Percentiles rank a stretch among this genome's conserved stretches.
These are phyloP conservation scores for Aaosphaeria pasadenensis DNA, from an alignment of 2,329 filamentous ascomycete genomes.

Conservation along the genomic window DNA sequence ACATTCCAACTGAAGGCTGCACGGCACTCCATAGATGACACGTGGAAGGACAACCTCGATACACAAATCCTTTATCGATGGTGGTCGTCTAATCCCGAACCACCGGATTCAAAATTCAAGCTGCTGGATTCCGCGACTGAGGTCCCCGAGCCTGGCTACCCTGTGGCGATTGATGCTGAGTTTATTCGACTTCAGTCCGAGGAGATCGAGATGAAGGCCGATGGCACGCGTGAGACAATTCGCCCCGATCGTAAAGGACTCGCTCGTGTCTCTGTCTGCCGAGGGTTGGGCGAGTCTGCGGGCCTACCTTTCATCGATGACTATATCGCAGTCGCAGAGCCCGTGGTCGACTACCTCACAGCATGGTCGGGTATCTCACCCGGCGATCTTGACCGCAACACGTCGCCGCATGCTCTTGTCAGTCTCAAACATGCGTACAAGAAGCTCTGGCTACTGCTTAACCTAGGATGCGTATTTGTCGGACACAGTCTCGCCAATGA, in stretches of 20 bases:
- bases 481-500: conserved; percentile 93
- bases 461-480: conserved; percentile 89
- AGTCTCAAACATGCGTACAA: conserved; percentile 92
- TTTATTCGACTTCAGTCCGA: conserved; percentile 91
- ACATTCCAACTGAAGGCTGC: conserved; percentile 79
- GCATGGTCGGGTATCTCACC: conserved; percentile 88
- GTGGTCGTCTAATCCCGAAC: conserved; percentile 46
- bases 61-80: conserved; percentile 81
- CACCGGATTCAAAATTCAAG: conserved; percentile 56
- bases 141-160: conserved; percentile 65
- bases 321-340: conserved; percentile 88
- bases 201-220: conserved; percentile 94
- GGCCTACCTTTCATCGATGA: conserved; percentile 93
- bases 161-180: conserved; percentile 90
- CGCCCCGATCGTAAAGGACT: conserved; percentile 86
- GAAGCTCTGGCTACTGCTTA: conserved; percentile 94
- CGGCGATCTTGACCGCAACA: conserved; percentile 76
- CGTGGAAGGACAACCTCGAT: conserved; percentile 83
- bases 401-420: conserved; percentile 79
- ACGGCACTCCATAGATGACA: conserved; percentile 78
- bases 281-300: conserved; percentile 73
- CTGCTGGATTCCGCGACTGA: conserved; percentile 60
- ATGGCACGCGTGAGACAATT: conserved; percentile 88
- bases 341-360: conserved; percentile 92
- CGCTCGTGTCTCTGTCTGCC: conserved; percentile 86